phyloP scores from a whole-genome alignment of 495 filamentous ascomycete species.

The Annulohypoxylon maeteangense region DNA sequence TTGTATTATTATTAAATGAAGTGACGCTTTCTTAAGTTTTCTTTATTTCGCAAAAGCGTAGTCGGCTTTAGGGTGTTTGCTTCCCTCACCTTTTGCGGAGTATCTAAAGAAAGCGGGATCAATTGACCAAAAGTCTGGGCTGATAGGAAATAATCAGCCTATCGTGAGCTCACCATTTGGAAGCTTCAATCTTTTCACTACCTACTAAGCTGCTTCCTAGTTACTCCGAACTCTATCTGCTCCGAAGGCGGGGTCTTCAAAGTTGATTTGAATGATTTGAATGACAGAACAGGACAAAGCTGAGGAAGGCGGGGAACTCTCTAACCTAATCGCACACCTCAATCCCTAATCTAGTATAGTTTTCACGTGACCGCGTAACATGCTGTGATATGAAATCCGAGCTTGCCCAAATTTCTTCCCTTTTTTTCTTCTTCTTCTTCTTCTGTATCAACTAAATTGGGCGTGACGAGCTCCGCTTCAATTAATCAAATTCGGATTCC shows the following conservation, averaged over 20 bases:
- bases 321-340: constrained; percentile 18
- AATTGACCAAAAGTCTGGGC: neutral
- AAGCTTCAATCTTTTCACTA: constrained; percentile 25
- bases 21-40: neutral
- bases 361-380: constrained; percentile 26
- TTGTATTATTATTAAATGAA: neutral
- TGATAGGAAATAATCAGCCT: constrained; percentile 36
- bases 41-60: constrained; percentile 17
- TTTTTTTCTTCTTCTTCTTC: constrained; percentile 42
- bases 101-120: constrained; percentile 13
- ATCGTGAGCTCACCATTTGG: constrained; percentile 39
- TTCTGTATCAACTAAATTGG: constrained; percentile 68
- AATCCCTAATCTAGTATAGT: constrained; percentile 4
- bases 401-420: constrained; percentile 23
- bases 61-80: constrained; percentile 24
- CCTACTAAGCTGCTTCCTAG: neutral
- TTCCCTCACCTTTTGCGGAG: constrained; percentile 17
- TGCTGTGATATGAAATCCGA: constrained; percentile 5
- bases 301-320: constrained; percentile 22
- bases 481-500: constrained; percentile 52
- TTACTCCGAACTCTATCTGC: constrained; percentile 25
- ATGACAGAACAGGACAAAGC: constrained; percentile 40
- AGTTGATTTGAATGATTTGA: neutral
- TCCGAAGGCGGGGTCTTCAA: constrained; percentile 48
- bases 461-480: constrained; percentile 64